These are phyloP conservation scores for Polyplosphaeria fusca DNA, from an alignment of 495 filamentous ascomycete species.

Conservation along the genomic window DNA sequence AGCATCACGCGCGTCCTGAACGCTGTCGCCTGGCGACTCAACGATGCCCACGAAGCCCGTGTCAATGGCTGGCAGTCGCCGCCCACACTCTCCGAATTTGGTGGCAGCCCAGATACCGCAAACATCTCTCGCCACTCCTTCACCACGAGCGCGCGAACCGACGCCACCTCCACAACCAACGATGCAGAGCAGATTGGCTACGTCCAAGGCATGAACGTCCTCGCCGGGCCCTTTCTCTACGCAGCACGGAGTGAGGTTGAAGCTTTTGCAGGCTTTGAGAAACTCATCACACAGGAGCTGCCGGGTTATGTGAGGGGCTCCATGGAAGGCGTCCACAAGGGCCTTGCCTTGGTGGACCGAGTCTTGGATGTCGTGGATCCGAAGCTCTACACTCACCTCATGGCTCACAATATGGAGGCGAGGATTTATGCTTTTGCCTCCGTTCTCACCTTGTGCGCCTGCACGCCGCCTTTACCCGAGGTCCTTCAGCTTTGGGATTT, in stretches of 20 bases:
- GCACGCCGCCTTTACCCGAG: slow-evolving; percentile 94
- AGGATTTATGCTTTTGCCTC: slow-evolving; percentile 98
- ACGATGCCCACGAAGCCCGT: slow-evolving; percentile 63
- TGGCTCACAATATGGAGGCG: slow-evolving; percentile 79
- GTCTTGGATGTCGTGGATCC: slow-evolving; percentile 86
- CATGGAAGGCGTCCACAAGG: slow-evolving; percentile 96
- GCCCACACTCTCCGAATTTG: slow-evolving; percentile 40
- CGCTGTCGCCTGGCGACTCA: slow-evolving; percentile 87
- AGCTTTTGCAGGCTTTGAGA: slow-evolving; percentile 86
- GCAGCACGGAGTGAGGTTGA: slow-evolving; percentile 91
- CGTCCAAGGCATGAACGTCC: slow-evolving; percentile 99
- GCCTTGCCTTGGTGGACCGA: slow-evolving; percentile 84
- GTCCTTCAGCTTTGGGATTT: slow-evolving; percentile 98
- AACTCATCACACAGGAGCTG: slow-evolving; percentile 82
- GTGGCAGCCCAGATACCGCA: slow-evolving; percentile 36
- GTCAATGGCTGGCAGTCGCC: slow-evolving; percentile 45
- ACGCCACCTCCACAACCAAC: slow-evolving; percentile 32
- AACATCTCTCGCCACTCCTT: slow-evolving; percentile 36
- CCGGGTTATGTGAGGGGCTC: slow-evolving; percentile 92
- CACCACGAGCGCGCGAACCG: slow-evolving; percentile 22
- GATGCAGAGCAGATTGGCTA: slow-evolving; percentile 64
- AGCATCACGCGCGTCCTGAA: slow-evolving; percentile 95
- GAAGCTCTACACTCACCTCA: slow-evolving; percentile 78
- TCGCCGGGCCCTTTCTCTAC: slow-evolving; percentile 96
- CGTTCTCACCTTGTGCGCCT: slow-evolving; percentile 90